Evolutionary conservation across 1,139 yeast genomes (phyloP), one percentile per base, ranked within the genome.

Genomic region (Saccharomyces hybrid): DNA sequence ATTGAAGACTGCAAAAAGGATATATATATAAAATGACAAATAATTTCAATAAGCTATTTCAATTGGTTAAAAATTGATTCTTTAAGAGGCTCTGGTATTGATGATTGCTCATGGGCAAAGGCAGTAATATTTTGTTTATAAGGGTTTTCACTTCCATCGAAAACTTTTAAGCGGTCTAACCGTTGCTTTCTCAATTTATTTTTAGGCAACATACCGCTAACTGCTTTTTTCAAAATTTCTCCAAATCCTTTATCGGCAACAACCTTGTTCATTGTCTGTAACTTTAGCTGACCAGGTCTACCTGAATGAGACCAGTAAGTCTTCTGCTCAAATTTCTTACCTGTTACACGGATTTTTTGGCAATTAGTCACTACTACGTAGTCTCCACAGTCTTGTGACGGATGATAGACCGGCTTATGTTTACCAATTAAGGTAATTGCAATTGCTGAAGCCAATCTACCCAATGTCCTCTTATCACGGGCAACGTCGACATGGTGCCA

Each of bases 401-500:
- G 79, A 60, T 91, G 88, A 63, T 74, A 86, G 0, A 90, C 82
- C 6, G 99, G 99, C 75, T 93, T 93, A 73, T 93, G 98, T 71
- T 95, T 95, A 16, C 99, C 99, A 75, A 88, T 90, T 52, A 95
- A 78, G 0, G 95, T 84, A 41, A 83, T 76, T 38, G 99, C 98
- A 56, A 93, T 89, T 57, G 84, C 79, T 1, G 96, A 78, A 2
- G 99, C 99, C 56, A 95, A 73, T 66, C 99, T 85, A 69, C 99
- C 99, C 52, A 95, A 74, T 0, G 97, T 84, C 66, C 99, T 81
- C 47, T 77, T 73, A 56, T 93, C 99, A 50, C 82, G 79, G 16
- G 96, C 89, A 51, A 89, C 81, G 68, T 93, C 98, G 41, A 95
- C 88, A 68, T 91, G 96, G 68, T 91, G 98, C 99, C 99, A 93